Base-by-base conservation (phyloP, 176 grass and related monocot species). In the Otatea glauca region DNA sequence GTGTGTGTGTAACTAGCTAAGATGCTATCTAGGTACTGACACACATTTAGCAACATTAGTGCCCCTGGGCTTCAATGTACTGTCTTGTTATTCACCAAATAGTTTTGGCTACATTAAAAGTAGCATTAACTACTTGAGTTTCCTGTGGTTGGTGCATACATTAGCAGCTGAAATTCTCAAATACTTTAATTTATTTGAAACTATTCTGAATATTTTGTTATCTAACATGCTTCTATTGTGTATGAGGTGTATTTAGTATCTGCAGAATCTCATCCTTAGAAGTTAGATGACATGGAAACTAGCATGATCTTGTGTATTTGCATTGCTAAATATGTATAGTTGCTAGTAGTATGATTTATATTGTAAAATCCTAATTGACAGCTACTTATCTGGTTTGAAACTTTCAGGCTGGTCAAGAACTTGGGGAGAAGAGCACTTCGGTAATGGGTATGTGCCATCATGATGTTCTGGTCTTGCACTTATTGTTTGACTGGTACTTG, bases 361-460 rank as follows among this genome's bases (percentile, higher is more conserved):
- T 59, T 41, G 47, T 5, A 13, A 47, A 55, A 61, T 80, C n/a
- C 29, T 42, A 16, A 44, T 21, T 70, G 21, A 6, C 62, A 39
- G 21, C 18, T 45, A 63, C 53, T 83, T 43, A 56, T 83, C 49
- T 58, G 10, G 34, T 41, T 81, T 86, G 15, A 45, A 55, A 72
- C 61, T 88, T 92, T 17, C 88, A 99, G 96, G 96, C 24, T 99
- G 96, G 96, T 96, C 96, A 83, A 99, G 96, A 87, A 99, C 91
- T 34, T 99, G 96, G 96, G 96, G 96, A 74, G 93, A 96, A 86
- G 96, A 99, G 38, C 96, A 99, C 87, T 96, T 89, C 5, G 96
- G 96, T 16, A 95, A 99, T 20, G 91, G 89, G 96, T 99, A 96
- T 27, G 84, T 79, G 12, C 29, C 32, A 17, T 82, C 39, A 70